A percentile compares a stretch with the other conserved stretches of the same genome.
Conservation (phyloP, 805 yeast species). For the Saccharomyces paradoxus region DNA sequence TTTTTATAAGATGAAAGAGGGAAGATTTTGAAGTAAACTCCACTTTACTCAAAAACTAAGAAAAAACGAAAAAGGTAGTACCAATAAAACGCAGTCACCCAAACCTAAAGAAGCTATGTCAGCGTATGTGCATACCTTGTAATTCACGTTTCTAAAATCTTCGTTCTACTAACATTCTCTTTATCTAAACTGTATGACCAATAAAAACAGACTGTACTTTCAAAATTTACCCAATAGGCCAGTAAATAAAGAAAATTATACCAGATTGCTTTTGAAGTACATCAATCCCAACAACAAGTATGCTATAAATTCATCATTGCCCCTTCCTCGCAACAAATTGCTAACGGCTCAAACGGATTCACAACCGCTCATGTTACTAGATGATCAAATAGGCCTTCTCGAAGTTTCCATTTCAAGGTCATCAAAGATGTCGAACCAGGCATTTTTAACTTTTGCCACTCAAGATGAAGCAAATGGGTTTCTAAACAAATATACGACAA, state of each 20-base stretch:
- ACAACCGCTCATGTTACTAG: conserved; percentile 6
- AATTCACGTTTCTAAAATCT: neutral
- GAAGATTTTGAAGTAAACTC: neutral
- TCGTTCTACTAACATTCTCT: neutral
- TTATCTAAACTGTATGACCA: neutral
- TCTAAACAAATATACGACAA: conserved; percentile 3
- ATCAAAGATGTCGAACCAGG: conserved; percentile 9
- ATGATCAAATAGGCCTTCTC: conserved; percentile 13
- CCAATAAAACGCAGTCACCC: neutral
- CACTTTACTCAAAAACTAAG: neutral
- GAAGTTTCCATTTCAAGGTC: conserved; percentile 13
- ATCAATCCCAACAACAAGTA: conserved; percentile 15
- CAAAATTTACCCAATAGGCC: conserved; percentile 22
- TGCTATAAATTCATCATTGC: conserved; percentile 6
- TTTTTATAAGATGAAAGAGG: neutral
- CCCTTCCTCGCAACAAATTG: conserved; percentile 7
- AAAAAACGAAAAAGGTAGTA: neutral
- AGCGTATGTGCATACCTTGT: conserved; percentile 7
- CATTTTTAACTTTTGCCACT: conserved; percentile 22
- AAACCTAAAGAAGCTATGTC: neutral
- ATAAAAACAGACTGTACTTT: conserved; percentile 11
- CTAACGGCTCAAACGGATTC: too few species aligned
- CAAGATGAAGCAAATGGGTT: conserved; percentile 11
- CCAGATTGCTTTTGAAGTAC: conserved; percentile 10
- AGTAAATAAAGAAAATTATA: conserved; percentile 13